A percentile compares a stretch with the other conserved stretches of the same genome.
Evolutionary conservation across 108 stramenopile genomes (phyloP).

Genomic region (Aurantiochytrium sp.): DNA sequence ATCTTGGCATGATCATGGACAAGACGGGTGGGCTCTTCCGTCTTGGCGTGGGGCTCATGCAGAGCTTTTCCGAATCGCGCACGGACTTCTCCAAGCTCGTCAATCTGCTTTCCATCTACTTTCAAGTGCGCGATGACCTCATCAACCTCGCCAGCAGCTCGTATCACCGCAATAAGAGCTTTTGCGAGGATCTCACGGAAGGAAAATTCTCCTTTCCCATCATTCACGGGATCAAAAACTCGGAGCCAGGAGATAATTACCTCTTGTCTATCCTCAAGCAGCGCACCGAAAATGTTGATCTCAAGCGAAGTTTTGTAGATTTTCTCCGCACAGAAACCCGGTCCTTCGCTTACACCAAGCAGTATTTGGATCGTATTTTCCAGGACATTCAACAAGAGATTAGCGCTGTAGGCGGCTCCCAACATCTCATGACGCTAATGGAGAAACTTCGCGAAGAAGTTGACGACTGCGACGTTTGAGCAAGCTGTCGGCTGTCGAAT

Average conservation of each 20-base stretch:
- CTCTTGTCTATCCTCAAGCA: conserved; percentile 81
- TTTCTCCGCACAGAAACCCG: conserved; percentile 23
- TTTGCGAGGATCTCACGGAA: conserved; percentile 92
- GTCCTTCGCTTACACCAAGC: background rate
- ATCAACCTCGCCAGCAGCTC: conserved; percentile 83
- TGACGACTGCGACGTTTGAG: background rate
- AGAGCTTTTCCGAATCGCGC: conserved; percentile 54
- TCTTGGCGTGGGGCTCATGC: conserved; percentile 83
- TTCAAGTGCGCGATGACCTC: conserved; percentile 89
- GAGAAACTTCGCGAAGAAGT: background rate
- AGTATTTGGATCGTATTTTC: background rate
- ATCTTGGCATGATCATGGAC: conserved; percentile 72
- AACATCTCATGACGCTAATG: background rate
- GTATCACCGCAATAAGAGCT: conserved; percentile 84
- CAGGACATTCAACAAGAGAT: conserved; percentile 2
- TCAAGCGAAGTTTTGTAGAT: conserved; percentile 70
- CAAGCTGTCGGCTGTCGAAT: no score
- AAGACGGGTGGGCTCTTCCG: conserved; percentile 93
- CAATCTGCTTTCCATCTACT: conserved; percentile 80
- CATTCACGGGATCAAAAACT: conserved; percentile 60
- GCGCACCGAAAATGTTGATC: conserved; percentile 74
- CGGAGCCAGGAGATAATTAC: conserved; percentile 42
- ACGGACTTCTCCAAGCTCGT: conserved; percentile 67
- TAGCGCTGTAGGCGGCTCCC: background rate
- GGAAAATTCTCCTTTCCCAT: conserved; percentile 90